These are phyloP conservation scores for Casuarina cunninghamiana DNA, from an alignment of 306 rosid species.

Conservation along the genomic window DNA sequence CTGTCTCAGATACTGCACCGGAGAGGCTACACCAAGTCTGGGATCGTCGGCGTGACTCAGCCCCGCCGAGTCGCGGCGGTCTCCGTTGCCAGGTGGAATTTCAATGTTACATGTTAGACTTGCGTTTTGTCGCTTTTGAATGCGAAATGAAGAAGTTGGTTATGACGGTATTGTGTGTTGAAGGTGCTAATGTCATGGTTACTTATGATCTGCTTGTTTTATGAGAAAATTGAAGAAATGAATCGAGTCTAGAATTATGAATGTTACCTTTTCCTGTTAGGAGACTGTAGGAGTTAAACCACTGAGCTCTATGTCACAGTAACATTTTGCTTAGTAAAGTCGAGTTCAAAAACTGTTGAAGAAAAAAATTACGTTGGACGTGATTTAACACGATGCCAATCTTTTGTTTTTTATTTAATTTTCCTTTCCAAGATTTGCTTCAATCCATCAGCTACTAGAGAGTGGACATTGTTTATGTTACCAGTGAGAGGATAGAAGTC, in stretches of 20 bases:
- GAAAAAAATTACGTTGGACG: neutral
- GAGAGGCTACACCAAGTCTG: constrained; percentile 66
- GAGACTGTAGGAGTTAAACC: neutral
- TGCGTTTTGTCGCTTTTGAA: neutral
- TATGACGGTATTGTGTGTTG: neutral
- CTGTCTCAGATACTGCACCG: constrained; percentile 89
- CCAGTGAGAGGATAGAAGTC: neutral
- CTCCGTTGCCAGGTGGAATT: constrained; percentile 68
- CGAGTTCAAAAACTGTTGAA: neutral
- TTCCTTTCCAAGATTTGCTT: neutral
- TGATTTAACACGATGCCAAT: neutral
- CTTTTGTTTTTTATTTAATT: neutral
- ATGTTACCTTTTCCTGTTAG: neutral
- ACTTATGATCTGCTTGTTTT: neutral
- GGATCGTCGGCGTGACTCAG: constrained; percentile 79
- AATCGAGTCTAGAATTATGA: neutral
- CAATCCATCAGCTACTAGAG: neutral
- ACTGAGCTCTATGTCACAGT: neutral
- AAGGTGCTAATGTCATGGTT: neutral
- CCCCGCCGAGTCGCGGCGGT: constrained; percentile 99
- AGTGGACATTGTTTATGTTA: neutral
- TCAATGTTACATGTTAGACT: neutral
- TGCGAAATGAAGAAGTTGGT: neutral
- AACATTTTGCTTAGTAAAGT: neutral
- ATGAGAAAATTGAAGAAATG: neutral